Conservation (phyloP, 495 filamentous ascomycete genomes). For the Aspergillus coremiiformis region DNA sequence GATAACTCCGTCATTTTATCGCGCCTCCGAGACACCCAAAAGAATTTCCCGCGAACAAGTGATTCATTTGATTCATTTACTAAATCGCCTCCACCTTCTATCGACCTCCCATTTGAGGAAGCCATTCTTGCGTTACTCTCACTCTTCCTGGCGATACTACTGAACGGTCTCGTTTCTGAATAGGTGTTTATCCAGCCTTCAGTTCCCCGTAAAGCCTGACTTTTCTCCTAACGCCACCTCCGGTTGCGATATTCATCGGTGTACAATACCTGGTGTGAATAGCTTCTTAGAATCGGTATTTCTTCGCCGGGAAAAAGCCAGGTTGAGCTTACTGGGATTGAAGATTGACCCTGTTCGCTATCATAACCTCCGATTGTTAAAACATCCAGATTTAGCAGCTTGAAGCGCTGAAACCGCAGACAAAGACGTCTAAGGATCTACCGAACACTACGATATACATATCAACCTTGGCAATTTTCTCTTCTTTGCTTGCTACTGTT, state of each 20-base stretch:
- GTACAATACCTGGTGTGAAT: slow-evolving; percentile 1
- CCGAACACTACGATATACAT: neutral
- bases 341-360: neutral
- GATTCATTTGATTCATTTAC: too few species aligned
- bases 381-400: neutral
- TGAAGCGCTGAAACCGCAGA: neutral
- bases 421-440: neutral
- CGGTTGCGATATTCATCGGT: slow-evolving; percentile 1
- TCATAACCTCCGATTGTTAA: neutral
- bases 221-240: slow-evolving; percentile 12
- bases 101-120: neutral
- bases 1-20: slow-evolving; percentile 44
- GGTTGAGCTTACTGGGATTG: neutral
- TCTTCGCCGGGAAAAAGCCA: neutral
- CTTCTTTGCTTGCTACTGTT: neutral
- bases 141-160: neutral
- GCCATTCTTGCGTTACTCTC: neutral
- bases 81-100: neutral
- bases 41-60: slow-evolving; percentile 32
- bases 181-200: neutral
- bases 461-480: neutral
- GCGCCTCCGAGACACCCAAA: slow-evolving; percentile 18
- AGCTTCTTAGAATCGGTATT: neutral
- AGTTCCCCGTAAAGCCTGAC: neutral
- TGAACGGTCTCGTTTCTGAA: neutral